Percentiles rank a stretch among this genome's conserved stretches.
Evolutionary conservation across 352 stramenopile species (phyloP).

Genomic region (Albugo laibachii): DNA sequence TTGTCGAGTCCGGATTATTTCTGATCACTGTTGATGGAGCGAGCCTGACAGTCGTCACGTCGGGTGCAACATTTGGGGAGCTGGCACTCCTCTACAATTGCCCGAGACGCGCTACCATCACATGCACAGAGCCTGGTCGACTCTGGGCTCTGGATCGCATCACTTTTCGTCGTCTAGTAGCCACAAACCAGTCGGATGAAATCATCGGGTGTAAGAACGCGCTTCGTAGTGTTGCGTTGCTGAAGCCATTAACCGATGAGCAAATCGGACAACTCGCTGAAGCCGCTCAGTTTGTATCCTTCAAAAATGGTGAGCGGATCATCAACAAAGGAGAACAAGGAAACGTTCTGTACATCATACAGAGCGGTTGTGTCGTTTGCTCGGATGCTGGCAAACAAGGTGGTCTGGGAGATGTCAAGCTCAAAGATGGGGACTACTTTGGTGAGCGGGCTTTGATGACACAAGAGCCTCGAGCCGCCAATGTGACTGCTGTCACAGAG

Average conservation of each 20-base stretch:
- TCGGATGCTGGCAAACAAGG: slow-evolving; percentile 26
- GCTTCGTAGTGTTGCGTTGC: slow-evolving; percentile 28
- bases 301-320: slow-evolving; percentile 47
- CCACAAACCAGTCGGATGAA: slow-evolving; percentile 46
- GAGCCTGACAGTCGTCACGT: slow-evolving; percentile 45
- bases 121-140: slow-evolving; percentile 18
- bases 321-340: slow-evolving; percentile 65
- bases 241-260: slow-evolving; percentile 31
- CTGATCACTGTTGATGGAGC: slow-evolving; percentile 71
- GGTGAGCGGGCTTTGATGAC: slow-evolving; percentile 84
- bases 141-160: slow-evolving; percentile 75
- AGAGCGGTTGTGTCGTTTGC: slow-evolving; percentile 32
- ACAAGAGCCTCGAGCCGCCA: slow-evolving; percentile 72
- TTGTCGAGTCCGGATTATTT: slow-evolving; percentile 66
- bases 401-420: slow-evolving; percentile 17
- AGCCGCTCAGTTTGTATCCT: slow-evolving; percentile 45
- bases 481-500: slow-evolving; percentile 63
- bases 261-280: slow-evolving; percentile 37
- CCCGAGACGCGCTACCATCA: slow-evolving; percentile 82
- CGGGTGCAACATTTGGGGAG: slow-evolving; percentile 85
- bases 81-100: slow-evolving; percentile 91
- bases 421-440: slow-evolving; percentile 79
- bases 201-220: slow-evolving; percentile 42
- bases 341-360: slow-evolving; percentile 78
- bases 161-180: slow-evolving; percentile 73